Evolutionary conservation across 2,329 filamentous ascomycete species (phyloP).

Genomic region (Trematosphaeria pertusa): DNA sequence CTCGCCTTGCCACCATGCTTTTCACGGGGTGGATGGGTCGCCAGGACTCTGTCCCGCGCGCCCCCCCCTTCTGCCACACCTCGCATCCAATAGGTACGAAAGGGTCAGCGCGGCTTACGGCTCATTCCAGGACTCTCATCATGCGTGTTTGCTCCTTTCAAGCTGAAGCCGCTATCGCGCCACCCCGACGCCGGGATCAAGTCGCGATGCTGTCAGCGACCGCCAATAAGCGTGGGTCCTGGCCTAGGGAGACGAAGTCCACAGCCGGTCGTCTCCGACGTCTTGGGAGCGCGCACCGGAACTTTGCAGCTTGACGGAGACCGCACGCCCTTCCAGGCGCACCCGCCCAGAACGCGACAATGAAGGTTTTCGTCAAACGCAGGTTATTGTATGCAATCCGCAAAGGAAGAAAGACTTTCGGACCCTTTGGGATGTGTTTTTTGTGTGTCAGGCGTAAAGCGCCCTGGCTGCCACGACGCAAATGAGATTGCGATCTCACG

Average conservation of each 20-base stretch:
- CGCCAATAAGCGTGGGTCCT: conserved; percentile 24
- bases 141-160: not conserved
- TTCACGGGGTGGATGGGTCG: no score
- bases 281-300: conserved; percentile 17
- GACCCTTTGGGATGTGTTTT: no score
- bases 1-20: no score
- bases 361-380: no score
- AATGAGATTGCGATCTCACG: conserved; percentile 1
- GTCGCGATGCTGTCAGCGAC: conserved; percentile 4
- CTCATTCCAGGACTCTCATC: no score
- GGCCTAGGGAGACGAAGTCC: conserved; percentile 24
- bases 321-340: conserved; percentile 3
- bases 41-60: no score
- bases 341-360: not conserved
- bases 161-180: not conserved
- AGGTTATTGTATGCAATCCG: no score
- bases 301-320: conserved; percentile 16
- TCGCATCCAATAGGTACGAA: no score
- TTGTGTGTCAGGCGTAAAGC: conserved; percentile 8
- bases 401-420: no score
- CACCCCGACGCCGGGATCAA: not conserved
- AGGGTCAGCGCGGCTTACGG: no score
- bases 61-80: no score
- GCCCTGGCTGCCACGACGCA: conserved; percentile 8
- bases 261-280: conserved; percentile 25